Percentiles rank a stretch among this genome's conserved stretches.
Evolutionary conservation across 2,329 filamentous ascomycete genomes (phyloP).

Genomic region (Ceratocystis destructans): DNA sequence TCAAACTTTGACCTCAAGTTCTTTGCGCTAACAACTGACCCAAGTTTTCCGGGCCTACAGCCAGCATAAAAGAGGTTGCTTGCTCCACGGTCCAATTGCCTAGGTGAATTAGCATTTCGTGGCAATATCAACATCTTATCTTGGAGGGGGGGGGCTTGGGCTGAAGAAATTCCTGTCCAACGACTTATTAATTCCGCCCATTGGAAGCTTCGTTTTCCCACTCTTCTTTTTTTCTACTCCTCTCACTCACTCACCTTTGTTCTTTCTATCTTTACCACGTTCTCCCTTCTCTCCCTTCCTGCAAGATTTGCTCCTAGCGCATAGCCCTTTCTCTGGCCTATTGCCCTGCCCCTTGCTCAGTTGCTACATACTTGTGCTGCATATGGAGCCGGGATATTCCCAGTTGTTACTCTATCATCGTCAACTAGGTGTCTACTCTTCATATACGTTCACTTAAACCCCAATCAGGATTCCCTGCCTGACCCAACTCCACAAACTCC

Average conservation of each 20-base stretch:
- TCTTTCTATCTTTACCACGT: constrained; percentile 9
- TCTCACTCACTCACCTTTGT: neutral
- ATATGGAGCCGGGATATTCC: constrained; percentile 17
- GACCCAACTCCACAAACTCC: constrained; percentile 13
- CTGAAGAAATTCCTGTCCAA: neutral
- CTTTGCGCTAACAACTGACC: constrained; percentile 6
- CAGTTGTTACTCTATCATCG: constrained; percentile 14
- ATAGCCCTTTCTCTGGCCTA: constrained; percentile 17
- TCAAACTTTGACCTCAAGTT: neutral
- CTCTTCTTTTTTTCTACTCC: constrained; percentile 4
- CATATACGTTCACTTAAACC: constrained; percentile 15
- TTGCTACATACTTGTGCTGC: constrained; percentile 14
- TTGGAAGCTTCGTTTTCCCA: neutral
- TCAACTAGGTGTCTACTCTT: constrained; percentile 13
- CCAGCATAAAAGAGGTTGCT: neutral
- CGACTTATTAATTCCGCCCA: constrained; percentile 1
- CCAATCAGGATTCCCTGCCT: constrained; percentile 12
- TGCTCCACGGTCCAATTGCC: neutral
- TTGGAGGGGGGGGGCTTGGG: neutral
- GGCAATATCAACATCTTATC: constrained; percentile 3
- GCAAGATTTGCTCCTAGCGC: constrained; percentile 9
- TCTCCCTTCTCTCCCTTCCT: constrained; percentile 9
- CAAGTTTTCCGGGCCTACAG: neutral
- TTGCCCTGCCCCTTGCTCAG: constrained; percentile 17
- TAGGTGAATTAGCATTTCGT: neutral